Evolutionary conservation across 139 green algal genomes (phyloP).

Genomic region (Ostreobium quekettii): DNA sequence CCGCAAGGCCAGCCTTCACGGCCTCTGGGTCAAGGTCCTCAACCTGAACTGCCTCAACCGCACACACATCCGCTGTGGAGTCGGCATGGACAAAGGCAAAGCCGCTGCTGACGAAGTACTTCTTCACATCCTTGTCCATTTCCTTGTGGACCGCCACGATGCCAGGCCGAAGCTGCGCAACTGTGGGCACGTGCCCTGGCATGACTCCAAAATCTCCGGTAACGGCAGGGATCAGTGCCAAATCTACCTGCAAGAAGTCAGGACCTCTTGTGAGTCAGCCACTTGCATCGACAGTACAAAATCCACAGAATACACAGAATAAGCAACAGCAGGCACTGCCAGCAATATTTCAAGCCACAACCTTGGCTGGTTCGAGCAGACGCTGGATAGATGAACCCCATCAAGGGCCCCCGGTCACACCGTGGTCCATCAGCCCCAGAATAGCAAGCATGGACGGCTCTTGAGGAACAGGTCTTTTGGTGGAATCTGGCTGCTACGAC

Average conservation of each 20-base stretch:
- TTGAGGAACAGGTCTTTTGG: too few species aligned
- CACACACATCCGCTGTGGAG: constrained; percentile 63
- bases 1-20: constrained; percentile 55
- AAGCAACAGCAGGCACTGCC: background rate
- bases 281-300: background rate
- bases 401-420: background rate
- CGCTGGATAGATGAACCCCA: background rate
- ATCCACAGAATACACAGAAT: background rate
- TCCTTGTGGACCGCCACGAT: constrained; percentile 71
- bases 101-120: constrained; percentile 77
- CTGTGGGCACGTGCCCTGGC: constrained; percentile 79
- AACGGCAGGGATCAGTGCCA: constrained; percentile 68
- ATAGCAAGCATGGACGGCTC: too few species aligned
- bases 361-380: background rate
- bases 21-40: constrained; percentile 61
- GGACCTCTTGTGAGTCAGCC: background rate
- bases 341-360: background rate
- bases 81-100: constrained; percentile 86
- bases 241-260: constrained; percentile 57
- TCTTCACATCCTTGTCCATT: constrained; percentile 62
- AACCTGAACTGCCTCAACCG: constrained; percentile 72
- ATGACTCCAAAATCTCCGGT: constrained; percentile 84
- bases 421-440: background rate
- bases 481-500: too few species aligned
- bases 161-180: constrained; percentile 75